A percentile compares a stretch with the other conserved stretches of the same genome.
These are phyloP conservation scores for Tricholoma sp. DNA, from an alignment of 768 basidiomycete genomes.

Conservation along the genomic window DNA sequence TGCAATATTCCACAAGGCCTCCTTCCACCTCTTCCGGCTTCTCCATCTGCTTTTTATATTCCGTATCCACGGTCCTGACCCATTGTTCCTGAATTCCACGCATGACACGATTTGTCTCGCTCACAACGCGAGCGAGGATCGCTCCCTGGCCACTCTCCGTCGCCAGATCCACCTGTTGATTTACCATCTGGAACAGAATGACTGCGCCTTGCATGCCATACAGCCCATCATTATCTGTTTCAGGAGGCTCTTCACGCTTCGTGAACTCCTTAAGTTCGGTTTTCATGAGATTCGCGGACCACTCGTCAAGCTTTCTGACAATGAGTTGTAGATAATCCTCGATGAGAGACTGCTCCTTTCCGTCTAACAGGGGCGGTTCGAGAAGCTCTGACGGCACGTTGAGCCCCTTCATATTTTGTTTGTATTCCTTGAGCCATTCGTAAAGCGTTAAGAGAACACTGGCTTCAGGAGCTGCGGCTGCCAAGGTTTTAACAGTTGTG, in stretches of 20 bases:
- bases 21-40: slow-evolving; percentile 84
- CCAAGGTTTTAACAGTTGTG: slow-evolving; percentile 61
- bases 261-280: slow-evolving; percentile 84
- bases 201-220: slow-evolving; percentile 91
- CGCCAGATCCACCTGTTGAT: slow-evolving; percentile 92
- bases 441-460: slow-evolving; percentile 79
- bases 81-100: slow-evolving; percentile 82
- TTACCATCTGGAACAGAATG: slow-evolving; percentile 97
- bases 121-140: slow-evolving; percentile 86
- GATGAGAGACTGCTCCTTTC: slow-evolving; percentile 88
- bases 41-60: slow-evolving; percentile 83
- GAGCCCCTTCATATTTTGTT: slow-evolving; percentile 91
- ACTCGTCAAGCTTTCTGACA: slow-evolving; percentile 93
- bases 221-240: slow-evolving; percentile 81
- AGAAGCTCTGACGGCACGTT: slow-evolving; percentile 75
- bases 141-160: slow-evolving; percentile 94
- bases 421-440: slow-evolving; percentile 95
- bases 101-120: slow-evolving; percentile 88
- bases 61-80: slow-evolving; percentile 75
- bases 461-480: slow-evolving; percentile 79
- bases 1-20: slow-evolving; percentile 92
- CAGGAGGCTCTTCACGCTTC: slow-evolving; percentile 78
- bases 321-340: slow-evolving; percentile 95
- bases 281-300: slow-evolving; percentile 91
- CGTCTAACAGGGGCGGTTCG: slow-evolving; percentile 88